phyloP scores from a whole-genome alignment of 2,329 filamentous ascomycete species.

The Tympanopsis confertula region DNA sequence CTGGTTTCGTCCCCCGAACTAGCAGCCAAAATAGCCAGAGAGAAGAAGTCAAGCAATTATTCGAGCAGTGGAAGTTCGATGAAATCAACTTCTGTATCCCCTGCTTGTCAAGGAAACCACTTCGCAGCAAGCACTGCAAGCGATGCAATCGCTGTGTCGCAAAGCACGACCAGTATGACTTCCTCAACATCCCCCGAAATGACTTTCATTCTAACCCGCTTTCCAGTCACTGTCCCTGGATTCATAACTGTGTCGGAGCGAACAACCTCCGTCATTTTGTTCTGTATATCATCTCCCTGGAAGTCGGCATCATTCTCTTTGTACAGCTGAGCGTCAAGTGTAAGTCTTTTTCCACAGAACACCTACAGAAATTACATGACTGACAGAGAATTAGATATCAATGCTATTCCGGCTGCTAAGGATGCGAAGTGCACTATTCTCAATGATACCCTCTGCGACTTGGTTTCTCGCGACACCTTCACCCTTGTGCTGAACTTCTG shows the following conservation, averaged over 20 bases:
- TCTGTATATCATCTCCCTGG: conserved; percentile 71
- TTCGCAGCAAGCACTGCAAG: conserved; percentile 92
- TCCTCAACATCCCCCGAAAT: background rate
- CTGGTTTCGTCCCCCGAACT: conserved; percentile 84
- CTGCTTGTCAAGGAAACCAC: conserved; percentile 86
- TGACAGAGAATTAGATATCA: conserved; percentile 3
- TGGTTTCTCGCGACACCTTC: conserved; percentile 73
- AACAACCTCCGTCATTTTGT: conserved; percentile 97
- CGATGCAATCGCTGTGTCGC: conserved; percentile 85
- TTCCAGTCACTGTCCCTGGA: conserved; percentile 81
- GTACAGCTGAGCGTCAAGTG: conserved; percentile 64
- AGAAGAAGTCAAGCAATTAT: conserved; percentile 74
- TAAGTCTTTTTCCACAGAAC: no score
- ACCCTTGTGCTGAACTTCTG: conserved; percentile 71
- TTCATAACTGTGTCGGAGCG: conserved; percentile 87
- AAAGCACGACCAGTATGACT: conserved; percentile 84
- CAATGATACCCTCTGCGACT: conserved; percentile 60
- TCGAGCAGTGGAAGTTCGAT: conserved; percentile 80
- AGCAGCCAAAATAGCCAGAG: conserved; percentile 83
- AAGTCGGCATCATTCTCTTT: conserved; percentile 61
- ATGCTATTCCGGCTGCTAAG: conserved; percentile 53
- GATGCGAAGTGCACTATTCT: conserved; percentile 61
- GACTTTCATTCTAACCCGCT: background rate
- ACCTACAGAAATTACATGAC: no score
- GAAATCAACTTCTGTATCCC: conserved; percentile 86